Base-by-base conservation (phyloP, 2,329 filamentous ascomycete species). In the Pseudocercospora crystallina region DNA sequence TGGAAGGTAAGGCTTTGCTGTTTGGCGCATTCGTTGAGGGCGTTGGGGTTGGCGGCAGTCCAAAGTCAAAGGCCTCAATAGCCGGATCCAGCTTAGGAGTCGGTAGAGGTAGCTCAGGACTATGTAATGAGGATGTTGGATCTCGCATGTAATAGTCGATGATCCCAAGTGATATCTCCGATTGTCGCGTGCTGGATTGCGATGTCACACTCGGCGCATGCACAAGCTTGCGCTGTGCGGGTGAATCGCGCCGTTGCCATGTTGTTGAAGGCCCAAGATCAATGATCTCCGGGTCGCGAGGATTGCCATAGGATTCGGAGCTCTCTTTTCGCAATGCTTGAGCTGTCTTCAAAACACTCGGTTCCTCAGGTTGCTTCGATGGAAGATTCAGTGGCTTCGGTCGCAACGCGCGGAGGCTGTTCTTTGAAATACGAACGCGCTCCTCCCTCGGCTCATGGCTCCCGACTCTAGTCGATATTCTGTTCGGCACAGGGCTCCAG, bases 101-200 rank as follows among this genome's bases (percentile, higher is more conserved):
- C 3, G 54, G 56, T 15, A 51, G 54, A 8, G 54, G 53, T 8
- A 58, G 31, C 1, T 47, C 51, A 5, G 62, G 61, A 44, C 59
- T 65, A 13, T 50, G 35, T 36, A 59, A 30, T 14, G 54, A 47
- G 2, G 61, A 57, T 5, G 57, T 57, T n/a, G 49, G 49, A 14
- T 61, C 61, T 14, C 56, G 43, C 5, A 60, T 60, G 42, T 66
- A 66, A 42, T 62, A 66, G 42, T 67, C 65, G 13, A 66, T 20
- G n/a, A 67, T 61, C 5, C 64, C 64, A 12, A 64, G 57, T 2
- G 64, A 66, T 32, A 64, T 59, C 43, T 65, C 63, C 2, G 64
- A 66, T 33, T 60, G 61, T 30, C 55, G 45, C 7, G 57, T 48
- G 31, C 53, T 60, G 45, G 43, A 48, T 37, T 51, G 54, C 2